Base-by-base conservation (phyloP, 1,284 basidiomycete species). In the Violaceomyces palustris region DNA sequence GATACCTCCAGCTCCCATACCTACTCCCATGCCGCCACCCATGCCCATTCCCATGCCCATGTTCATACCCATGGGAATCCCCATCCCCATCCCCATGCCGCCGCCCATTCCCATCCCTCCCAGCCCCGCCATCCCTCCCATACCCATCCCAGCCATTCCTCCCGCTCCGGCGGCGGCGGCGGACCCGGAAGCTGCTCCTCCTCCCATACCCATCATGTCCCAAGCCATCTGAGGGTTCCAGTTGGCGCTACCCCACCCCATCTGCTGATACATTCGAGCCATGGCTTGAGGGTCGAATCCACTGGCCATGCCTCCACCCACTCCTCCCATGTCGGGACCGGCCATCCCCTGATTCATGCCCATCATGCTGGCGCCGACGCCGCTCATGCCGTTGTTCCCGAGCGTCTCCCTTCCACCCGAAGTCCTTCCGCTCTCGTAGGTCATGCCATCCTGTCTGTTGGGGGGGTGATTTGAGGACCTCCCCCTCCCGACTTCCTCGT, bases 211-310 rank as follows among this genome's bases (percentile, higher is more conserved):
- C 62, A 67, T 65, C 50, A 70, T 67, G 50, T 72, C 68, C 55
- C 66, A 69, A 5, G 62, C 53, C 58, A 72, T 61, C 44, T 65
- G 61, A 30, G 70, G 69, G 40, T 72, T 72, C 65, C 63, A 73
- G 21, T 51, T 58, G 30, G 45, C 49, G 35, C 39, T 43, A 17
- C 68, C 58, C 64, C 65, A 78, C 61, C 77, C 76, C 76, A 79
- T 78, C 50, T 76, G 77, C 68, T 77, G 75, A 59, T 79, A 79
- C 75, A 79, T 78, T 69, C 77, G 75, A 10, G 76, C 75, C 78
- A 80, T 78, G 9, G 77, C 78, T 32, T 74, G 68, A 3, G 76
- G 75, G 56, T 79, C 78, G 48, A 79, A 78, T 1, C 46, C 59
- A 34, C 50, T 53, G 3, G 35, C 53, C 0, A 34, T 42, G 14